Evolutionary conservation across 306 rosid genomes (phyloP), one percentile per base, ranked within the genome.

Genomic region (Castanea mollissima): DNA sequence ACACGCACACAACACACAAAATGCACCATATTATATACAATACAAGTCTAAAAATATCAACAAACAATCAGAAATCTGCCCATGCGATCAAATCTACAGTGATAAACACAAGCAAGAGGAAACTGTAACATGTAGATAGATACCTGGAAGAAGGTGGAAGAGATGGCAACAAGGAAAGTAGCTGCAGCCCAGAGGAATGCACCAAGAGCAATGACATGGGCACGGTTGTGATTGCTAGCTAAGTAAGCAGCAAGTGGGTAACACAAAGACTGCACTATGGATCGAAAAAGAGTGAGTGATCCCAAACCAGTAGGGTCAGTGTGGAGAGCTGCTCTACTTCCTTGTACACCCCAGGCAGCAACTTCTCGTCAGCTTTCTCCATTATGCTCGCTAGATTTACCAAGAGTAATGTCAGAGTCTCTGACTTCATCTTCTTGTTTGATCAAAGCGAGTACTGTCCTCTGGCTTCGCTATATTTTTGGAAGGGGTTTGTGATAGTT

Each of bases 221-320:
- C 87, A 2, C 93, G 95, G 21, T 94, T 90, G 87, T 89, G 92
- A 20, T 86, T 93, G 34, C 85, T 79, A 19, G 98, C 91, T 35
- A 93, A 87, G 60, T 88, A 93, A 56, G 91, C 91, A 0, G 97
- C 97, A 0, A 92, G 79, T 8, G 92, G 98, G 78, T 92, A 92
- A 75, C 97, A 92, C 0, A 81, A 18, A 1, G 91, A 80, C 46
- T 91, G 97, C 20, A 94, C 98, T 0, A 91, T 74, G 31, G 98
- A 92, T 73, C 97, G 84, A 58, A 86, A 88, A 2, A 92, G 86
- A 71, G 93, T 92, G 21, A 94, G 87, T 0, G 93, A 89, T 0
- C 97, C 97, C 58, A 92, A 78, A 0, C 92, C 91, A 9, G 94
- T 90, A 18, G 98, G 98, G 79, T 88, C 97, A 4, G 85, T 87